phyloP scores from a whole-genome alignment of 2,329 filamentous ascomycete genomes.

The Coniosporium tulheliwenetii region DNA sequence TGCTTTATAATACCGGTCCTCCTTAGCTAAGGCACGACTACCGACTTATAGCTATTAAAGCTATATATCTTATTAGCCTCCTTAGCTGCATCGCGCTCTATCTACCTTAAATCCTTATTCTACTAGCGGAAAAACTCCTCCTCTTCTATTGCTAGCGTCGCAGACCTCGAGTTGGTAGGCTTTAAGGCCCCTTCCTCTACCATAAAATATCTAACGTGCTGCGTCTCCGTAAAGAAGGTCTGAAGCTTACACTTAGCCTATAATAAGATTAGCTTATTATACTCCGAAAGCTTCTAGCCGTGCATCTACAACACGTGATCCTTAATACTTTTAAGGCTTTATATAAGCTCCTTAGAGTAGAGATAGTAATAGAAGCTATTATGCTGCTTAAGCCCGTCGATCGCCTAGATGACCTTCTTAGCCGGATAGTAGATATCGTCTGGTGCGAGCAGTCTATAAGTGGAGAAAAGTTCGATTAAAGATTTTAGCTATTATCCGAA shows the following conservation, averaged over 20 bases:
- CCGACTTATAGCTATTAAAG: too few relatives aligned
- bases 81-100: slow-evolving; percentile 3
- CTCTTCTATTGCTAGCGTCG: too few relatives aligned
- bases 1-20: slow-evolving; percentile 4
- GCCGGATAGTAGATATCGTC: not conserved
- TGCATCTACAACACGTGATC: not conserved
- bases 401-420: not conserved
- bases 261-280: too few relatives aligned
- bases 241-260: not conserved
- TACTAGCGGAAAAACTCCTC: too few relatives aligned
- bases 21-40: too few relatives aligned
- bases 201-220: not conserved
- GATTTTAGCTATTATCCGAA: too few relatives aligned
- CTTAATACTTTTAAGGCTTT: not conserved
- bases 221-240: not conserved
- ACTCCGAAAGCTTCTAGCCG: not conserved
- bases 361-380: too few relatives aligned
- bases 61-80: too few relatives aligned
- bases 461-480: too few relatives aligned
- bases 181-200: not conserved
- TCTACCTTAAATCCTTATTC: too few relatives aligned
- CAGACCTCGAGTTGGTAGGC: not conserved
- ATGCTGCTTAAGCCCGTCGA: too few relatives aligned
- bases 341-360: not conserved
- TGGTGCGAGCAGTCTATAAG: not conserved